Percentiles rank a stretch among this genome's conserved stretches.
phyloP scores from a whole-genome alignment of 169 alveolate species.

The Cryptosporidium viatorum region DNA sequence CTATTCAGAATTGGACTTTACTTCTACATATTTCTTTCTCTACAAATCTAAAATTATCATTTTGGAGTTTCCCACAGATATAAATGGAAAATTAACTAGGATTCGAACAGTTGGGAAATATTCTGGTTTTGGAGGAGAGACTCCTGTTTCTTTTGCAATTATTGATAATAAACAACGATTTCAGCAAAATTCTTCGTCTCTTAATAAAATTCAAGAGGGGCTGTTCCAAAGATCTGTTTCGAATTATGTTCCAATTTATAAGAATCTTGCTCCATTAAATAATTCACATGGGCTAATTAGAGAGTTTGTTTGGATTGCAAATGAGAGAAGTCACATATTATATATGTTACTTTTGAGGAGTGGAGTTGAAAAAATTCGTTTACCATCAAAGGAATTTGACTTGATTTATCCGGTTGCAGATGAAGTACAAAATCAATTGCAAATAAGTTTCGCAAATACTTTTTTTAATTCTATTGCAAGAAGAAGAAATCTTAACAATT shows the following conservation, averaged over 20 bases:
- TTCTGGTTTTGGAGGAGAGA: slow-evolving; percentile 72
- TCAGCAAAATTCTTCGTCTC: not conserved
- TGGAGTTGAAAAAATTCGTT: not conserved
- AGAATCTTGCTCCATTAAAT: slow-evolving; percentile 29
- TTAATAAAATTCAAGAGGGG: not conserved
- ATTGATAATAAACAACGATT: not conserved
- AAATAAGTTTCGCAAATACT: not conserved
- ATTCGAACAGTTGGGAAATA: slow-evolving; percentile 24
- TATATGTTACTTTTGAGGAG: slow-evolving; percentile 40
- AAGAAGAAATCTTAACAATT: not conserved
- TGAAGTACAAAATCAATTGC: not conserved
- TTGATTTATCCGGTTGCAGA: slow-evolving; percentile 28
- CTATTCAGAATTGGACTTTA: not conserved
- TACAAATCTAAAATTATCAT: not conserved
- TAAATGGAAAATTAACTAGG: slow-evolving; percentile 7
- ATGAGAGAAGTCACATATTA: slow-evolving; percentile 10
- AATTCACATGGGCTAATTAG: not conserved
- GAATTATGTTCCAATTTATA: slow-evolving; percentile 20
- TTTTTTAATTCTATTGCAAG: slow-evolving; percentile 37
- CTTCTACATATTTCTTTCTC: slow-evolving; percentile 11
- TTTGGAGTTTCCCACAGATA: slow-evolving; percentile 2
- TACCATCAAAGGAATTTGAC: not conserved
- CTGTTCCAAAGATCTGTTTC: not conserved
- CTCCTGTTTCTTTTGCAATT: slow-evolving; percentile 27
- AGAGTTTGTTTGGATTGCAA: slow-evolving; percentile 42